These are phyloP conservation scores for Hirschfeldia incana DNA, from an alignment of 345 rosid genomes.

Conservation along the genomic window DNA sequence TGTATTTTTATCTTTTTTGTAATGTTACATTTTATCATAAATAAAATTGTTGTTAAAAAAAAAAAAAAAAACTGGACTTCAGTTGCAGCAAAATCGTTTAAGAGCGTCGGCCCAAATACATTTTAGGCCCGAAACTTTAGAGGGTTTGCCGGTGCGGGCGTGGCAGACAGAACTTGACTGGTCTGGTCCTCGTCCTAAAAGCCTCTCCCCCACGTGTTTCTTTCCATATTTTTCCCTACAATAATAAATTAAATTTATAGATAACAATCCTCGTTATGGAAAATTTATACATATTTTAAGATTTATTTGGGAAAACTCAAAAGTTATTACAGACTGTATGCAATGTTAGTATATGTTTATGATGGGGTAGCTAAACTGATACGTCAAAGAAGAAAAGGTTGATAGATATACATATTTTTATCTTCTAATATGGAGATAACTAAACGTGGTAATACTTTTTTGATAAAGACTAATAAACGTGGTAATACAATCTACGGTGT, in stretches of 20 bases:
- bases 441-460: slow-evolving; percentile 16
- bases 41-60: no score
- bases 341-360: no score
- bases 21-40: no score
- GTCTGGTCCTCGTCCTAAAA: slow-evolving; percentile 5
- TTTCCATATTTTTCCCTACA: background rate
- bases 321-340: background rate
- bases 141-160: slow-evolving; percentile 4
- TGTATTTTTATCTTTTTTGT: no score
- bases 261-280: no score
- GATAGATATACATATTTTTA: no score
- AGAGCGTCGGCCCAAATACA: slow-evolving; percentile 10
- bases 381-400: no score
- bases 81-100: background rate
- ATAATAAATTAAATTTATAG: background rate
- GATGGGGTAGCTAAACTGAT: no score
- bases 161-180: slow-evolving; percentile 17
- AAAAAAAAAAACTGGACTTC: background rate
- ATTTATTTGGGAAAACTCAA: background rate
- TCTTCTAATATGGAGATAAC: background rate
- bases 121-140: background rate
- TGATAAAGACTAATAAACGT: slow-evolving; percentile 6
- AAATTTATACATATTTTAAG: background rate
- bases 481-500: slow-evolving; percentile 3
- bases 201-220: background rate